Evolutionary conservation across 2,329 filamentous ascomycete species (phyloP), one percentile per base, ranked within the genome.

Genomic region (Ascochyta pisi): DNA sequence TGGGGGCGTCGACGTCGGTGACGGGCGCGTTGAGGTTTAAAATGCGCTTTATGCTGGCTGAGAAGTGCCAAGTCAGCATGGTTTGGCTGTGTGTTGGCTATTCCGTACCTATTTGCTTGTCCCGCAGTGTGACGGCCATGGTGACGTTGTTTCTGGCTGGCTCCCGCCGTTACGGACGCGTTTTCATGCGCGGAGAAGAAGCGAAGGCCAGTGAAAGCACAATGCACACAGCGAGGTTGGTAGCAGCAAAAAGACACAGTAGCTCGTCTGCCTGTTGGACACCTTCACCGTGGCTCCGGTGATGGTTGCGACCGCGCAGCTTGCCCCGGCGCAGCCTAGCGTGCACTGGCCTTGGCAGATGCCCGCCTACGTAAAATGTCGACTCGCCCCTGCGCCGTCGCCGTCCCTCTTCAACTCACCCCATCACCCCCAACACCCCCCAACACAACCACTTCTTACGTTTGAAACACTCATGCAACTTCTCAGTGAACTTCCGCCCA

Each of bases 11-110:
- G 55, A 83, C 68, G 49, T 77, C 67, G 57, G 83, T 76, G 59
- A 78, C 75, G 34, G 86, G 83, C 70, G 95, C 89, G 78, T 99
- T 99, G 65, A 99, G 82, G 76, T 97, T 98, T 65, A 99, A 86
- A 70, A 99, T 92, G 78, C 92, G 94, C 81, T 96, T 92, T 70
- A 99, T 92, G 16, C 94, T 94, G 45, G 89, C 93, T 96, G 63
- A 24, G 37, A 12, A 19, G 29, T 50, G 54, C 57, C 8, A 4
- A 51, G 63, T 63, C 35, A 68, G 64, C 54, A 35, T 23, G 16
- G 16, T 8, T 13, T 19, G 16, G 12, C 35, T 16, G 22, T 16
- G 26, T 16, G 24, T 9, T 10, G 24, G 41, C 15, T 31, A 8
- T 16, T 22, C 16, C 48, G 27, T 66, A 69, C 69, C 65, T 58